Evolutionary conservation across 306 rosid species (phyloP).

Genomic region (Corylus americana): DNA sequence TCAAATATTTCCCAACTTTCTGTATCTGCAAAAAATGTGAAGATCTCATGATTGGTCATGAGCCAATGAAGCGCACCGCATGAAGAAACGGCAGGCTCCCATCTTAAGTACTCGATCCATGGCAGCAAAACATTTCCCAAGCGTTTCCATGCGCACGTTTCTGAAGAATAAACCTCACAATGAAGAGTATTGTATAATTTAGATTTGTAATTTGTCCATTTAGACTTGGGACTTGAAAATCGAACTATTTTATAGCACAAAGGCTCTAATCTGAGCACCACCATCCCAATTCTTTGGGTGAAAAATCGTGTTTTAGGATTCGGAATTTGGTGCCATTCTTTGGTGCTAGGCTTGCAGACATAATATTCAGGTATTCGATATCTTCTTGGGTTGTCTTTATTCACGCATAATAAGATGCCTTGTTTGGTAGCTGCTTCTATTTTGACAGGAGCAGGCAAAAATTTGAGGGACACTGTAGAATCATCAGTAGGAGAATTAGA

Average conservation of each 20-base stretch:
- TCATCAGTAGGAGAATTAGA: background rate
- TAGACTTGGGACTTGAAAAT: background rate
- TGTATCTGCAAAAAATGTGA: background rate
- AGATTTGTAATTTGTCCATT: background rate
- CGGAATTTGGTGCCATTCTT: background rate
- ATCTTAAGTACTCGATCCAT: too few relatives aligned
- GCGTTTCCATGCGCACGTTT: conserved; percentile 1
- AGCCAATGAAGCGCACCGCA: background rate
- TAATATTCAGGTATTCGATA: background rate
- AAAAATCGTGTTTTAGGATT: background rate
- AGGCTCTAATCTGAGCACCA: conserved; percentile 8
- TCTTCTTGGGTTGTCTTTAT: background rate
- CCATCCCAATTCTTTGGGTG: background rate
- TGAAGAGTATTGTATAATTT: background rate
- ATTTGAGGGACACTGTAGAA: background rate
- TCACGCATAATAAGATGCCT: background rate
- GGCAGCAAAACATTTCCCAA: background rate
- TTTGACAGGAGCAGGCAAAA: background rate
- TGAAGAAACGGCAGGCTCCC: background rate
- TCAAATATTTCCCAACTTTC: conserved; percentile 5
- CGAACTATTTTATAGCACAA: conserved; percentile 10
- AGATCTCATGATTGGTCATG: background rate
- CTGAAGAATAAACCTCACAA: conserved; percentile 2
- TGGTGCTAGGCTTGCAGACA: background rate
- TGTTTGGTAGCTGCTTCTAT: background rate